These are phyloP conservation scores for Cymbopogon citratus DNA, from an alignment of 176 grass and related monocot species.

Conservation along the genomic window DNA sequence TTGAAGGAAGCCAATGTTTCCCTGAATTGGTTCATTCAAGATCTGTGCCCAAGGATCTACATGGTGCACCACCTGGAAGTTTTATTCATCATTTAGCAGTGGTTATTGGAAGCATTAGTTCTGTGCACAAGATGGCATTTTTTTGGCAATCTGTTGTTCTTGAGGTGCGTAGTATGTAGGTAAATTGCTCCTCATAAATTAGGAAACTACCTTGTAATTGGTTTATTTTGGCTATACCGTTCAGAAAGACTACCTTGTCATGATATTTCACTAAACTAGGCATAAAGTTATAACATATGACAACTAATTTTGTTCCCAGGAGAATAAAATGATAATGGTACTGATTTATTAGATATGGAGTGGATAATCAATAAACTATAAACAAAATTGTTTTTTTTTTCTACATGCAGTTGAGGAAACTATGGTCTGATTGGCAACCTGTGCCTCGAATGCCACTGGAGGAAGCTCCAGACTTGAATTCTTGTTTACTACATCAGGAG, in stretches of 20 bases:
- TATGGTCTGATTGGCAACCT: conserved; percentile 74
- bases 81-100: conserved; percentile 70
- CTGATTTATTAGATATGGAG: not conserved
- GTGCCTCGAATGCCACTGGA: conserved; percentile 78
- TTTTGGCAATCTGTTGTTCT: conserved; percentile 72
- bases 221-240: not conserved
- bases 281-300: conserved; percentile 1
- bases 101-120: conserved; percentile 72
- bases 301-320: conserved; percentile 13
- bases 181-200: not conserved
- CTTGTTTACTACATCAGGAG: conserved; percentile 91
- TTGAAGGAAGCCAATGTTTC: conserved; percentile 24
- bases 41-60: conserved; percentile 54
- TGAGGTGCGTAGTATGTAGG: conserved; percentile 45
- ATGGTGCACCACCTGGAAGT: conserved; percentile 85
- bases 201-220: not conserved
- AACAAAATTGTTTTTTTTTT: conserved; percentile 25
- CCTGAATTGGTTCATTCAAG: conserved; percentile 30
- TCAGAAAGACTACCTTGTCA: not conserved
- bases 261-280: conserved; percentile 4
- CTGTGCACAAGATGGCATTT: conserved; percentile 72
- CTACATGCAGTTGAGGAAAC: conserved; percentile 74
- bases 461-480: conserved; percentile 78
- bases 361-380: conserved; percentile 9
- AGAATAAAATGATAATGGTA: conserved; percentile 7